Evolutionary conservation across 2,329 filamentous ascomycete genomes (phyloP).

Genomic region (Pseudogymnoascus sp.): DNA sequence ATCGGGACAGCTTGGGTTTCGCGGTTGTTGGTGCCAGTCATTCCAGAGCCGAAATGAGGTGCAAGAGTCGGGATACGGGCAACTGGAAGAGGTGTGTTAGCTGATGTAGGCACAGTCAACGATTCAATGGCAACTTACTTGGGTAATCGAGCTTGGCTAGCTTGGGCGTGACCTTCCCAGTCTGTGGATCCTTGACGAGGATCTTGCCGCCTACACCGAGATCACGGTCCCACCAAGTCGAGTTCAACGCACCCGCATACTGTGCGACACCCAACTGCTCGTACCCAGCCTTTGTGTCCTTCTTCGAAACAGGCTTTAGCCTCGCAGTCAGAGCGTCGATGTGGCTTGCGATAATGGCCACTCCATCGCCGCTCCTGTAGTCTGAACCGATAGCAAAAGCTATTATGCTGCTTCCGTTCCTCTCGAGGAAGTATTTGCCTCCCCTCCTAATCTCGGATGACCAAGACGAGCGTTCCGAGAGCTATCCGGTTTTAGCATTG

Average conservation of each 20-base stretch:
- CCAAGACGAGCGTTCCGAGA: constrained; percentile 78
- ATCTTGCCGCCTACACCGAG: constrained; percentile 85
- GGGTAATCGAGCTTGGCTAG: constrained; percentile 92
- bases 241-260: constrained; percentile 80
- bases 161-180: constrained; percentile 69
- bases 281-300: constrained; percentile 79
- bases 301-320: constrained; percentile 82
- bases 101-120: not conserved
- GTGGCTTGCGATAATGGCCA: constrained; percentile 84
- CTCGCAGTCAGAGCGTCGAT: constrained; percentile 86
- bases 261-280: constrained; percentile 84
- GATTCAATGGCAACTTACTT: constrained; percentile 35
- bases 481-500: constrained; percentile 35
- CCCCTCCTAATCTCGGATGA: constrained; percentile 60
- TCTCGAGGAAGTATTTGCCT: constrained; percentile 81
- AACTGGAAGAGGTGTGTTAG: constrained; percentile 37
- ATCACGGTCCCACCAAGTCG: constrained; percentile 96
- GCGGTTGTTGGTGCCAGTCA: constrained; percentile 61
- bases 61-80: constrained; percentile 86
- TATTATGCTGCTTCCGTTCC: constrained; percentile 79
- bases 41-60: constrained; percentile 80
- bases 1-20: constrained; percentile 95
- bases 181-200: constrained; percentile 63
- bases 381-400: constrained; percentile 75
- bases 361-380: constrained; percentile 77